These are phyloP conservation scores for Fusarium temperatum DNA, from an alignment of 2,329 filamentous ascomycete species.

Conservation along the genomic window DNA sequence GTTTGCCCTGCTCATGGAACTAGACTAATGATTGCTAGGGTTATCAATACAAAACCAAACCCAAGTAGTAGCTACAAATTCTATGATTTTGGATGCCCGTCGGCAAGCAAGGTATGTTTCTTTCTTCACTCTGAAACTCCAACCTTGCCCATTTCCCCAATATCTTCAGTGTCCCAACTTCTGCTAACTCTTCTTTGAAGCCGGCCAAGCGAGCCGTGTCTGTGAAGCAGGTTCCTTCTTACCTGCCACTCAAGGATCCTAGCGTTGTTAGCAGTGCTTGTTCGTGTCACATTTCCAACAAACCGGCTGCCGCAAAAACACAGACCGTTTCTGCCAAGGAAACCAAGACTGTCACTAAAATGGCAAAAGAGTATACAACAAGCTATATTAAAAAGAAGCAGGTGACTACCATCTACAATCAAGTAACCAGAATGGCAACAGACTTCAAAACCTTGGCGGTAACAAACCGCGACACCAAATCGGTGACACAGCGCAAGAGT, in stretches of 20 bases:
- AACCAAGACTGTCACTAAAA: neutral
- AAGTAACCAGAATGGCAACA: neutral
- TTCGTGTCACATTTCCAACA: neutral
- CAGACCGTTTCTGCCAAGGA: neutral
- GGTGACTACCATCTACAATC: neutral
- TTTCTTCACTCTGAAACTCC: no score
- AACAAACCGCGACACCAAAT: neutral
- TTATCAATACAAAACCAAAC: accelerated
- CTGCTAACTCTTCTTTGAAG: neutral
- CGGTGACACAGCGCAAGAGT: neutral
- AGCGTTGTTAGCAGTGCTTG: neutral
- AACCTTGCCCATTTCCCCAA: no score
- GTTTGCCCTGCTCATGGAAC: neutral
- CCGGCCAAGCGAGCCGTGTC: neutral
- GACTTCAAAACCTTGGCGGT: neutral
- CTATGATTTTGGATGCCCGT: neutral
- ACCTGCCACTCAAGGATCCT: neutral
- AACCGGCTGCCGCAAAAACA: neutral
- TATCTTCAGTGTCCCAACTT: no score
- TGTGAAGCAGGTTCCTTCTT: neutral
- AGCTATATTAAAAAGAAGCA: neutral
- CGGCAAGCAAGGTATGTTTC: neutral
- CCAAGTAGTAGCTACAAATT: neutral
- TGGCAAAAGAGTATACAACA: neutral
- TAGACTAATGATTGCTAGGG: neutral